Percentiles rank a stretch among this genome's conserved stretches.
Conservation (phyloP, 768 basidiomycete genomes). For the Tephrocybe sp. region DNA sequence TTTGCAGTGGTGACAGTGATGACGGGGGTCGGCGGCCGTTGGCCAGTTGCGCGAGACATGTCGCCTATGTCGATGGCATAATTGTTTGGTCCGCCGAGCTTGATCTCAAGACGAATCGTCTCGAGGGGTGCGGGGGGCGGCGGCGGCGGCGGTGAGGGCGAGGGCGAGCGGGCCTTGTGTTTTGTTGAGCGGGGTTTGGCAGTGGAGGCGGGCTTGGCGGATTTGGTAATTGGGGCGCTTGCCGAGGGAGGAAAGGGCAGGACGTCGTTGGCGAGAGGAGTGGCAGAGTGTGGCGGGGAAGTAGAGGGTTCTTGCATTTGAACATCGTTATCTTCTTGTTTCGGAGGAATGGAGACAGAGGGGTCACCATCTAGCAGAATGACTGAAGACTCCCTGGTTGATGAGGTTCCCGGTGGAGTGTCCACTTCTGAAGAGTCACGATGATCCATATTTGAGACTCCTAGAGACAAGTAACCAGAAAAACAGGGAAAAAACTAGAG, state of each 20-base stretch:
- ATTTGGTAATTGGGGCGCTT: slow-evolving; percentile 9
- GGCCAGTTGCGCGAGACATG: slow-evolving; percentile 54
- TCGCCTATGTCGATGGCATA: slow-evolving; percentile 61
- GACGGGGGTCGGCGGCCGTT: slow-evolving; percentile 31
- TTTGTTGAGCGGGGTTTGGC: slow-evolving; percentile 54
- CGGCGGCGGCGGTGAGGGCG: slow-evolving; percentile 24
- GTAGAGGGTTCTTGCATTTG: too few species aligned
- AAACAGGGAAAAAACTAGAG: slow-evolving; percentile 13
- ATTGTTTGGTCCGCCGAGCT: slow-evolving; percentile 58
- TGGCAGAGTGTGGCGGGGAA: background rate
- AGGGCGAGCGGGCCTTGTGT: slow-evolving; percentile 23
- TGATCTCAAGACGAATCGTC: slow-evolving; percentile 61
- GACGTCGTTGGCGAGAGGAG: background rate
- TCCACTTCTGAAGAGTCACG: background rate
- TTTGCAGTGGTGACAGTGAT: slow-evolving; percentile 32
- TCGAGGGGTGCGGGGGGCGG: slow-evolving; percentile 47
- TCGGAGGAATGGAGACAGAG: background rate
- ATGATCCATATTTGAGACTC: too few species aligned
- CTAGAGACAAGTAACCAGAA: slow-evolving; percentile 12
- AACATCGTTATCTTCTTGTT: background rate
- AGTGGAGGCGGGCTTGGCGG: slow-evolving; percentile 16
- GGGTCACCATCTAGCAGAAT: background rate
- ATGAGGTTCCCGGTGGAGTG: background rate
- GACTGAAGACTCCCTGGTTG: slow-evolving; percentile 3
- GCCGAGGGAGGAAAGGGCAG: background rate